Percentiles rank a stretch among this genome's conserved stretches.
phyloP scores from a whole-genome alignment of 345 rosid species.

The Orychophragmus violaceus region DNA sequence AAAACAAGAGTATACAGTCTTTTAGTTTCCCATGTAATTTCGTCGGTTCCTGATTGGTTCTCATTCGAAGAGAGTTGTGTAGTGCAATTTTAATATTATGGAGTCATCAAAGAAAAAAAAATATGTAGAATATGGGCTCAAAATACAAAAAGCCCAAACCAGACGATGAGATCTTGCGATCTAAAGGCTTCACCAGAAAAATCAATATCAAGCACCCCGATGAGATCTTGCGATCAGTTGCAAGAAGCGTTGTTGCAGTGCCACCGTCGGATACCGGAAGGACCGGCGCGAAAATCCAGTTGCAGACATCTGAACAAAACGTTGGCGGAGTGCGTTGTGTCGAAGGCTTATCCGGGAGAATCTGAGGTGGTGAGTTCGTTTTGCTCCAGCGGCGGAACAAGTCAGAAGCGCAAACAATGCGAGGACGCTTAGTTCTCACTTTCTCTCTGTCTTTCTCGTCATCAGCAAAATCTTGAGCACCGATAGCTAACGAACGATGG shows the following conservation, averaged over 20 bases:
- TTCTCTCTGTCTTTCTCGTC: conserved; percentile 32
- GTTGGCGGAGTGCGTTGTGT: conserved; percentile 68
- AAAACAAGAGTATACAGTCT: too few species aligned
- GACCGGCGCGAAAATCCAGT: conserved; percentile 37
- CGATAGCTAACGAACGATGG: background rate
- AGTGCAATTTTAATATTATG: too few species aligned
- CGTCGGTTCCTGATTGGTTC: too few species aligned
- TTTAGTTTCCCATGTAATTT: too few species aligned
- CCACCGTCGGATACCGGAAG: conserved; percentile 57
- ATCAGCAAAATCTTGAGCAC: conserved; percentile 16
- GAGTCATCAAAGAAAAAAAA: too few species aligned
- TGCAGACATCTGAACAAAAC: conserved; percentile 76
- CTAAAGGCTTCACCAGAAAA: too few species aligned
- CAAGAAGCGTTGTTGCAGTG: conserved; percentile 39
- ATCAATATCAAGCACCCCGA: too few species aligned
- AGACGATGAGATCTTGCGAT: too few species aligned
- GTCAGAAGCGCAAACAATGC: conserved; percentile 73
- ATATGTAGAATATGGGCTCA: too few species aligned
- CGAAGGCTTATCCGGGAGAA: conserved; percentile 66
- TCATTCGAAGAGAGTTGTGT: too few species aligned
- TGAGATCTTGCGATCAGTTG: conserved; percentile 47
- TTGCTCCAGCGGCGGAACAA: conserved; percentile 83
- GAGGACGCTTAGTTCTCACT: conserved; percentile 74
- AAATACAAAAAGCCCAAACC: too few species aligned
- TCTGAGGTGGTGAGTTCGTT: conserved; percentile 66